phyloP scores from a whole-genome alignment of 1,284 basidiomycete species.

The Cutaneotrichosporon dermatis region DNA sequence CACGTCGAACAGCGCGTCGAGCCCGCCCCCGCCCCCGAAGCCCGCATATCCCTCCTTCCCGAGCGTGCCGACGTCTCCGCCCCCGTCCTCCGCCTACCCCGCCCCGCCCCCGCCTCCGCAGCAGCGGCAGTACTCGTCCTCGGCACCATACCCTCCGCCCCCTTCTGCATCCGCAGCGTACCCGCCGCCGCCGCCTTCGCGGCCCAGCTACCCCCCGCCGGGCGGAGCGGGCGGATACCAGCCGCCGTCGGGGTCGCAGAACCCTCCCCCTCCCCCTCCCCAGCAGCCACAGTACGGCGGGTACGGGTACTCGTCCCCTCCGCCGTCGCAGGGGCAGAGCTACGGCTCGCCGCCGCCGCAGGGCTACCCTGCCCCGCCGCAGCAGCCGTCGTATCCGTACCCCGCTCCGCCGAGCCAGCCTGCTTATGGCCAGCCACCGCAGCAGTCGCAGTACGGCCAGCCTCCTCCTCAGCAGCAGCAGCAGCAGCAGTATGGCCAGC shows the following conservation, averaged over 20 bases:
- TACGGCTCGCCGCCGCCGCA: slow-evolving; percentile 13
- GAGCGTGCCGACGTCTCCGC: slow-evolving; percentile 40
- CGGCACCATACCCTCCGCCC: slow-evolving; percentile 19
- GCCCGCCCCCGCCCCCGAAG: slow-evolving; percentile 12
- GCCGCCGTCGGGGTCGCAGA: not conserved
- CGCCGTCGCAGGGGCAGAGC: slow-evolving; percentile 1
- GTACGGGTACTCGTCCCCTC: slow-evolving; percentile 1
- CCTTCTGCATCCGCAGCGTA: slow-evolving; percentile 18
- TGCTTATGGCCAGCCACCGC: not conserved
- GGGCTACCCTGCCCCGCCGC: slow-evolving; percentile 6
- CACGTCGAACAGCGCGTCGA: not conserved
- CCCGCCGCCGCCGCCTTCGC: slow-evolving; percentile 7
- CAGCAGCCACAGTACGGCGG: slow-evolving; percentile 1
- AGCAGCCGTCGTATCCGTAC: slow-evolving; percentile 8
- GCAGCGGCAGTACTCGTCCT: slow-evolving; percentile 16
- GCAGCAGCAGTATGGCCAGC: slow-evolving; percentile 5
- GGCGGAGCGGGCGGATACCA: not conserved
- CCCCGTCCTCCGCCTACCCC: slow-evolving; percentile 10
- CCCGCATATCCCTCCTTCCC: slow-evolving; percentile 43
- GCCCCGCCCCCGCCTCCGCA: slow-evolving; percentile 27
- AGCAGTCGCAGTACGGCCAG: not conserved
- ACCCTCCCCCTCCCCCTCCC: not conserved
- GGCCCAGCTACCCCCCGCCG: slow-evolving; percentile 10
- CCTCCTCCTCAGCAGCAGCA: not conserved
- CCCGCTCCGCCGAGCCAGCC: not conserved